These are phyloP conservation scores for Saussurea involucrata DNA, from an alignment of 129 eudicot genomes.

Conservation along the genomic window DNA sequence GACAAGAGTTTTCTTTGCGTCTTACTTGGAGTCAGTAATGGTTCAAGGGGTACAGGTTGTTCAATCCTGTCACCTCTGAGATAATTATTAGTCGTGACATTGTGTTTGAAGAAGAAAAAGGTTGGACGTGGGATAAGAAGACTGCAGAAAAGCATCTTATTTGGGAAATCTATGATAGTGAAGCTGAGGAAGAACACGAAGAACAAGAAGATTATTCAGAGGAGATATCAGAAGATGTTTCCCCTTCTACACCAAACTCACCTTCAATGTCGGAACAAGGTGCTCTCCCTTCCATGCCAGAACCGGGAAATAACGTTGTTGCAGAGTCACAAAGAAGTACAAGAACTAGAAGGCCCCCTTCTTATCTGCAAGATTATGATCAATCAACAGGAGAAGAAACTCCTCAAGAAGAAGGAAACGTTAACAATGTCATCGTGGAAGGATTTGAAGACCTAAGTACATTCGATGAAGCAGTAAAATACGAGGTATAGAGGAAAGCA, in stretches of 20 bases:
- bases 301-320: background rate
- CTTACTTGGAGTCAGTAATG: background rate
- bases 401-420: background rate
- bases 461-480: background rate
- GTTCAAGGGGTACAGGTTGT: background rate
- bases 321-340: background rate
- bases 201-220: background rate
- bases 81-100: background rate
- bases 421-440: background rate
- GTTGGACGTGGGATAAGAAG: background rate
- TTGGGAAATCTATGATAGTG: background rate
- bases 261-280: background rate
- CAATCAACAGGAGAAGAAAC: background rate
- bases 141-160: background rate
- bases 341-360: background rate
- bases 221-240: background rate
- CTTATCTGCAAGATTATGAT: background rate
- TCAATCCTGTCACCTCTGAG: background rate
- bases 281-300: background rate
- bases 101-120: conserved; percentile 12
- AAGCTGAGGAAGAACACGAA: background rate
- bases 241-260: too few relatives aligned
- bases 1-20: background rate
- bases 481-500: background rate
- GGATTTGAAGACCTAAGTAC: background rate